Evolutionary conservation across 768 basidiomycete genomes (phyloP).

Genomic region (Boletus reticulatus): DNA sequence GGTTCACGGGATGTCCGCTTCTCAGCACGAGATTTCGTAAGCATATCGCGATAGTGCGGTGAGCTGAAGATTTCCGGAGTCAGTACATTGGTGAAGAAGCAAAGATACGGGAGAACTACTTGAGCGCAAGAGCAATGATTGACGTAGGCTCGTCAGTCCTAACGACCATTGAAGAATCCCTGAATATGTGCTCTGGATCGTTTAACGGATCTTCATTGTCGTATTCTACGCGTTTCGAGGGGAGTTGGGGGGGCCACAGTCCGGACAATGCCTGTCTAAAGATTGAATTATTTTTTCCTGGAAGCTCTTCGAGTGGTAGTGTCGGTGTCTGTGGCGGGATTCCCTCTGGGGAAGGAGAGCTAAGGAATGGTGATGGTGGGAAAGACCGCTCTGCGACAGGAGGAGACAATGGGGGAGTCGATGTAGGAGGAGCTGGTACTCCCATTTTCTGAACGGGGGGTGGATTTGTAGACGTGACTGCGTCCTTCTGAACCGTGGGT

Average conservation of each 20-base stretch:
- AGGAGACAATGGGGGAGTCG: slow-evolving; percentile 27
- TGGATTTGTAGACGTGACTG: not conserved
- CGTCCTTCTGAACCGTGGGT: slow-evolving; percentile 14
- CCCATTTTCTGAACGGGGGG: slow-evolving; percentile 31
- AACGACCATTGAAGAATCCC: slow-evolving; percentile 92
- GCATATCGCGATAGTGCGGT: slow-evolving; percentile 77
- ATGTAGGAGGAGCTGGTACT: slow-evolving; percentile 9
- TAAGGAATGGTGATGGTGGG: slow-evolving; percentile 58
- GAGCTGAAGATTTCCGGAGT: slow-evolving; percentile 46
- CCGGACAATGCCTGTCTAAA: slow-evolving; percentile 63
- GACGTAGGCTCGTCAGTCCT: slow-evolving; percentile 97
- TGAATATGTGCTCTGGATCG: slow-evolving; percentile 90
- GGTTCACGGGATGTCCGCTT: slow-evolving; percentile 63
- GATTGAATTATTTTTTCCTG: slow-evolving; percentile 61
- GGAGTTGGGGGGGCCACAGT: slow-evolving; percentile 67
- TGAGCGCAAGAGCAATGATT: slow-evolving; percentile 92
- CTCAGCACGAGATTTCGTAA: slow-evolving; percentile 73
- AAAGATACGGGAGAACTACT: slow-evolving; percentile 46
- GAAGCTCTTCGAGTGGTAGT: slow-evolving; percentile 51
- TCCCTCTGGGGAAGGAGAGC: slow-evolving; percentile 35
- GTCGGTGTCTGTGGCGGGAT: slow-evolving; percentile 43
- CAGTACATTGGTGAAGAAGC: not conserved
- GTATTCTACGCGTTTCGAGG: slow-evolving; percentile 52
- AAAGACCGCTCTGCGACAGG: slow-evolving; percentile 28
- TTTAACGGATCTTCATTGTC: slow-evolving; percentile 66